These are phyloP conservation scores for Chytridium lagenaria DNA, from an alignment of 371 early-diverging fungal species.

Conservation along the genomic window DNA sequence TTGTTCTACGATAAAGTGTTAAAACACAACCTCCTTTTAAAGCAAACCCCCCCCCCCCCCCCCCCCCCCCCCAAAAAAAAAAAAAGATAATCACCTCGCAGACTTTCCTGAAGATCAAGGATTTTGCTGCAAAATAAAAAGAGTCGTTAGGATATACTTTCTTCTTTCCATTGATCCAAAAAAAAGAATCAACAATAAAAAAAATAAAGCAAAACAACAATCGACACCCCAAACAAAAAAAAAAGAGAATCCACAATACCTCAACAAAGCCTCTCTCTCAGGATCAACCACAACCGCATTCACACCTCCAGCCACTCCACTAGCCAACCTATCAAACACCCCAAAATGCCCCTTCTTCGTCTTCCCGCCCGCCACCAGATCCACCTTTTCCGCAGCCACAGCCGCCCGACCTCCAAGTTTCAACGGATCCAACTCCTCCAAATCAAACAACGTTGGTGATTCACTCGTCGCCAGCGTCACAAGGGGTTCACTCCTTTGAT, in stretches of 20 bases:
- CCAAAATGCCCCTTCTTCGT: not conserved
- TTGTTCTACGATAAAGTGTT: not conserved
- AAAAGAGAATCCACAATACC: no score
- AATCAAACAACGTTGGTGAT: not conserved
- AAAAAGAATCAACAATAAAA: no score
- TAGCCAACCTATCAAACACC: conserved; percentile 21
- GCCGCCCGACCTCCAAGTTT: not conserved
- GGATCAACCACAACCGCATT: not conserved
- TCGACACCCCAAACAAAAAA: no score
- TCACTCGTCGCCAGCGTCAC: not conserved
- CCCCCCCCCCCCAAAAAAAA: not conserved
- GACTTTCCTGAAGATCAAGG: conserved; percentile 21
- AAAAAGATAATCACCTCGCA: conserved; percentile 1
- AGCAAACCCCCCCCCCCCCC: not conserved
- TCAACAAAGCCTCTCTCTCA: conserved; percentile 22
- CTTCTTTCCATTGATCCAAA: not conserved
- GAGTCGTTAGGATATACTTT: not conserved
- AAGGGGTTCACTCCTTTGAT: not conserved
- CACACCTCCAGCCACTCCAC: conserved; percentile 15
- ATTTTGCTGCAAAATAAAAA: conserved; percentile 15
- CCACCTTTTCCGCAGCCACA: conserved; percentile 1
- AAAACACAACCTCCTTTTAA: not conserved
- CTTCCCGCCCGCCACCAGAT: not conserved
- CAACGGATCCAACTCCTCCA: conserved; percentile 5
- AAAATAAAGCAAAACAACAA: no score